Evolutionary conservation across 495 filamentous ascomycete species (phyloP), one percentile per base, ranked within the genome.

Genomic region (Diplogelasinospora grovesii): DNA sequence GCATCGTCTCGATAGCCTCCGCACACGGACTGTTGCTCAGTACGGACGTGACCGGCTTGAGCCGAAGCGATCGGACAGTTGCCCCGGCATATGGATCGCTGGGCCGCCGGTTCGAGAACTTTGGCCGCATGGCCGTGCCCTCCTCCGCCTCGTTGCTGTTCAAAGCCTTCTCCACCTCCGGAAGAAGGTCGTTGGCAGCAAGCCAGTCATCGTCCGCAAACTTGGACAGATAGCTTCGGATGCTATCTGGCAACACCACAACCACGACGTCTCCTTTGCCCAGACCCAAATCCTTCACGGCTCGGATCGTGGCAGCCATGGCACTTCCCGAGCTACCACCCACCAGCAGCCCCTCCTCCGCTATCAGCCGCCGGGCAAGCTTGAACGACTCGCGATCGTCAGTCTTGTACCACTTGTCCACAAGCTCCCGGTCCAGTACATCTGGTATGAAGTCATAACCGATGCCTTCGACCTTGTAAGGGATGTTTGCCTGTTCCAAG

Each of bases 161-260:
- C 31, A 71, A 70, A 27, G 71, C 61, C 5, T 72, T 45, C 22
- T 26, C 37, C 21, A 57, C 52, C 18, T 44, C 39, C 8, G 82
- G 72, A 10, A 95, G 73, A 26, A 97, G 86, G 53, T 88, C 81
- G 59, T 97, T 96, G 32, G 90, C 90, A 35, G 86, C 88, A 34
- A 97, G 81, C 93, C 93, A 97, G 63, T 95, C 88, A 56, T 98
- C 92, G 55, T 98, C 93, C 47, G 89, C 85, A 56, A 98, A 98
- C 72, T 99, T 99, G 64, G 82, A 89, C n/a, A 99, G 78, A 58
- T 99, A 99, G 59, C 86, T 94, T 50, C 92, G 76, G 50, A 99
- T 95, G 64, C 88, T 95, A 60, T 99, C 92, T 0, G 92, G 93
- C 22, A 95, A 68, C 22, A 99, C 70, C 10, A 96, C 86, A 11